Conservation (phyloP, 805 yeast genomes). For the Ascoidea asiatica region DNA sequence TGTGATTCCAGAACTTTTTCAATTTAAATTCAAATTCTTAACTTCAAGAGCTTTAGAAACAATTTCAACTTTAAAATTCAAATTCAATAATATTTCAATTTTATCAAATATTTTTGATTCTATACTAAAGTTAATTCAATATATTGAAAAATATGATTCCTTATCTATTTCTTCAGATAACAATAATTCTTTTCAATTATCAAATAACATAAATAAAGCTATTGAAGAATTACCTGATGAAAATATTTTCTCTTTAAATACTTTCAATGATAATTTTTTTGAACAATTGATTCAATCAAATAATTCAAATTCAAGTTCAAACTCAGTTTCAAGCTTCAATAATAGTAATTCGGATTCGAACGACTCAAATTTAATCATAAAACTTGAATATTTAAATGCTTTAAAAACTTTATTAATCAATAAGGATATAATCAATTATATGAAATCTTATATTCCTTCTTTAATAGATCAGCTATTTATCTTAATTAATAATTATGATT, state of each 20-base stretch:
- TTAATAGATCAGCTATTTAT: slow-evolving; percentile 71
- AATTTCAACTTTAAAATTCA: slow-evolving; percentile 24
- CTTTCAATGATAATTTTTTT: not conserved
- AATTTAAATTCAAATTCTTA: slow-evolving; percentile 42
- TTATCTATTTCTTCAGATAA: not conserved
- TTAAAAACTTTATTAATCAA: slow-evolving; percentile 67
- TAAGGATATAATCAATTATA: slow-evolving; percentile 53
- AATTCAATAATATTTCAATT: slow-evolving; percentile 22
- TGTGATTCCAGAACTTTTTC: slow-evolving; percentile 42
- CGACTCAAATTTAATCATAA: slow-evolving; percentile 52
- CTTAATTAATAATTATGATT: slow-evolving; percentile 68
- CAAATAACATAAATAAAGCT: not conserved
- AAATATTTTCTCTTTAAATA: not conserved
- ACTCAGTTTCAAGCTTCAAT: slow-evolving; percentile 11
- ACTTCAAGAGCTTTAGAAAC: slow-evolving; percentile 62
- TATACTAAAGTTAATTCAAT: slow-evolving; percentile 4
- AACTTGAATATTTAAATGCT: slow-evolving; percentile 79
- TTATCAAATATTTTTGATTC: slow-evolving; percentile 22
- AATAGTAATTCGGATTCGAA: slow-evolving; percentile 20
- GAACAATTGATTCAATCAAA: not conserved
- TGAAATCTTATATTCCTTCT: slow-evolving; percentile 61
- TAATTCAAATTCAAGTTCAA: too few relatives aligned
- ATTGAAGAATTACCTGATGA: not conserved
- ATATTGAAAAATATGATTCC: not conserved
- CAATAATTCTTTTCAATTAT: too few relatives aligned